Evolutionary conservation across 176 grass and related monocot genomes (phyloP).

Genomic region (Rhipidocladum racemiflorum): DNA sequence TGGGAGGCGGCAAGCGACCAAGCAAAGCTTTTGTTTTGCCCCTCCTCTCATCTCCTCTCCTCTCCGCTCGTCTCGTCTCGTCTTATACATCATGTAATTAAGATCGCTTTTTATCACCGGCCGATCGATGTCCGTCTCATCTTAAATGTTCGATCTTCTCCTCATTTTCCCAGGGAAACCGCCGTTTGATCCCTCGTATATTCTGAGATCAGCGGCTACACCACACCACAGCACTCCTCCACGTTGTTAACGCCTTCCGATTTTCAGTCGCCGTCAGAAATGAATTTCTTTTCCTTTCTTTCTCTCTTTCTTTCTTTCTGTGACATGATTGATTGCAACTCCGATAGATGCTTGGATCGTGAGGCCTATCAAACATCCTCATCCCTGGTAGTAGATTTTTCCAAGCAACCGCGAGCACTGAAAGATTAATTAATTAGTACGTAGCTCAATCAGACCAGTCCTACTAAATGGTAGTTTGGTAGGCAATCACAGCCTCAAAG

Average conservation of each 20-base stretch:
- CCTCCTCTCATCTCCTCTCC: neutral
- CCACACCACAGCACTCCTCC: neutral
- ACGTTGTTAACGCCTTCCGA: neutral
- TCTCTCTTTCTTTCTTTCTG: neutral
- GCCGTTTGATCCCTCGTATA: neutral
- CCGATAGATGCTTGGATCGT: conserved; percentile 33
- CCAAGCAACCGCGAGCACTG: neutral
- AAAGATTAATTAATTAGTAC: neutral
- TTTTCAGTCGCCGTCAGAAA: neutral
- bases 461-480: neutral
- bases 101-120: conserved; percentile 2
- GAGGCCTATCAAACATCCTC: conserved; percentile 26
- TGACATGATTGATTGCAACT: conserved; percentile 27
- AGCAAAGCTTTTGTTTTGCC: neutral
- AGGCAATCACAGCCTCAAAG: neutral
- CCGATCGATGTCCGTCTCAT: neutral
- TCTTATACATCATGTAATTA: neutral
- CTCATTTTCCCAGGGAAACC: neutral
- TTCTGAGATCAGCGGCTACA: neutral
- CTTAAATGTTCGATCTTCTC: too few relatives aligned
- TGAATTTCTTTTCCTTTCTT: neutral
- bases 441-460: neutral
- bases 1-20: neutral
- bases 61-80: too few relatives aligned
- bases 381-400: neutral